Evolutionary conservation across 2,329 filamentous ascomycete species (phyloP), one percentile per base, ranked within the genome.

Genomic region (Reticulascus tulasneorum): DNA sequence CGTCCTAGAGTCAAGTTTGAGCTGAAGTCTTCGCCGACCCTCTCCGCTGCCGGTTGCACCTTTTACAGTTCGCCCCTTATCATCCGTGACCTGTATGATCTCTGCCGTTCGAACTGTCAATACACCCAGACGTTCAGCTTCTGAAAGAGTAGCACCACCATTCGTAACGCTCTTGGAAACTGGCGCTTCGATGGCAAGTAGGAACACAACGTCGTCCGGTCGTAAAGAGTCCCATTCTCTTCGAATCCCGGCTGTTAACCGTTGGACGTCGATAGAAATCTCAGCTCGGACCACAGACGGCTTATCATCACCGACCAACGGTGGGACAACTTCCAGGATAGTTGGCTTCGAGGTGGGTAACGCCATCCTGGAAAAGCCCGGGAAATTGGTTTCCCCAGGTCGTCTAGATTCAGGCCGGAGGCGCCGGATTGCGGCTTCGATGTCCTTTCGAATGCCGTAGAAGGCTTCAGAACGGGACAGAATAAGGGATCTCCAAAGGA

Each of bases 401-500:
- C 74, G 74, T 40, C 71, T 73, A 16, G 66, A 55, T 46, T 82
- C 78, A 3, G 91, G 90, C 47, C 84, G 79, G 41, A 98, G 65
- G 29, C 88, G 81, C 53, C 85, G 86, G 33, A 97, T 57, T 7
- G 84, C 80, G 30, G 86, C 78, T 55, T 95, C 88, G 38, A 98
- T 80, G 55, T 98, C 88, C 53, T 89, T 91, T 29, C 89, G 80
- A 41, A 98, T 91, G 42, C 88, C 86, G 58, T 94, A 97, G 57
- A 97, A 96, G 0, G 91, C 78, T 59, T 98, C 93, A 40, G 83
- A 86, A 25, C 91, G 81, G 56, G 95, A 93, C 8, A 98, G 69
- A 11, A 94, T 74, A 52, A 97, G 83, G 0, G 91, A 89, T 44
- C 94, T 79, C 89, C 90, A 98, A n/a, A 98, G 66, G 51, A 98